These are phyloP conservation scores for Cadophora luteo-olivacea DNA, from an alignment of 2,329 filamentous ascomycete species.

Conservation along the genomic window DNA sequence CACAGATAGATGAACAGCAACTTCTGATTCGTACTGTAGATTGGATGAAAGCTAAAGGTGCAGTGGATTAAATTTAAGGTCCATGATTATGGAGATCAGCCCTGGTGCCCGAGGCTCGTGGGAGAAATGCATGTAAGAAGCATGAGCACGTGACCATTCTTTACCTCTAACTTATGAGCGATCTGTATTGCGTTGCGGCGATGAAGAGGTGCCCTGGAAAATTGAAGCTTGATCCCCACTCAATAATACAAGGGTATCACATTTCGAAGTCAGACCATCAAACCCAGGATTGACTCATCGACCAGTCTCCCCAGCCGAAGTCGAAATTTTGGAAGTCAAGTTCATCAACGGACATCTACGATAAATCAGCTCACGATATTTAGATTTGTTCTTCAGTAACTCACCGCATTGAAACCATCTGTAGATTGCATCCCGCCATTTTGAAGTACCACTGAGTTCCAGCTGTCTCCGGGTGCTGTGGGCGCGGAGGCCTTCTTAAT, in stretches of 20 bases:
- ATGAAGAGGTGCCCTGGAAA: too few species aligned
- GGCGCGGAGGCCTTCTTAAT: background rate
- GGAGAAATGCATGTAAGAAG: too few species aligned
- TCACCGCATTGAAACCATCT: constrained; percentile 22
- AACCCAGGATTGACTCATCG: constrained; percentile 28
- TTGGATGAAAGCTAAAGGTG: too few species aligned
- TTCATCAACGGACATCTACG: constrained; percentile 14
- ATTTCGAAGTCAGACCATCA: background rate
- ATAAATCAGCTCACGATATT: background rate
- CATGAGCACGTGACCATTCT: too few species aligned
- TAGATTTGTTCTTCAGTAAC: background rate
- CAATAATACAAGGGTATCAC: background rate
- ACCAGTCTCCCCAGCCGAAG: constrained; percentile 29
- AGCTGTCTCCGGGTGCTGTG: background rate
- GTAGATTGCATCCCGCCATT: constrained; percentile 1
- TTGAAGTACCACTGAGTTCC: background rate
- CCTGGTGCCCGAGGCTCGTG: too few species aligned
- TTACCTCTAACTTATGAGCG: too few species aligned
- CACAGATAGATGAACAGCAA: too few species aligned
- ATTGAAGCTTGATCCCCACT: background rate
- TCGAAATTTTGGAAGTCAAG: constrained; percentile 30
- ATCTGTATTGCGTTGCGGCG: too few species aligned
- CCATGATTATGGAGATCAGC: too few species aligned
- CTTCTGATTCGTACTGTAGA: too few species aligned
- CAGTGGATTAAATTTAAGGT: too few species aligned